These are phyloP conservation scores for Paramecium sonneborni DNA, from an alignment of 73 alveolate genomes.

Conservation along the genomic window DNA sequence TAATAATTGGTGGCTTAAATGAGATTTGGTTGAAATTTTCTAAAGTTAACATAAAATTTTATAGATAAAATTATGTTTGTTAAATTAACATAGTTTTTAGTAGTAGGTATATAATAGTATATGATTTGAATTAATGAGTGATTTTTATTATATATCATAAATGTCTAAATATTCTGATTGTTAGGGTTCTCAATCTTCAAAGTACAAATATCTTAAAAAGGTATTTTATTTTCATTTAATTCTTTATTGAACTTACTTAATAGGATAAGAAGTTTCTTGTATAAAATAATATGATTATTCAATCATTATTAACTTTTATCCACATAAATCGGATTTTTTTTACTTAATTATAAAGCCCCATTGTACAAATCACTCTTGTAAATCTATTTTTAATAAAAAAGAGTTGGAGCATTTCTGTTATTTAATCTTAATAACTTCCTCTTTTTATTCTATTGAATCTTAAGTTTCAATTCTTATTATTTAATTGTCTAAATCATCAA, in stretches of 20 bases:
- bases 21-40: not conserved
- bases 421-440: constrained; percentile 59
- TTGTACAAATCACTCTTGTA: constrained; percentile 96
- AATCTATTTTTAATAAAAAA: constrained; percentile 95
- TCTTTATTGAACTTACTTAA: constrained; percentile 93
- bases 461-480: constrained; percentile 42
- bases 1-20: not conserved
- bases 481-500: not conserved
- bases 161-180: constrained; percentile 49
- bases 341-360: constrained; percentile 91
- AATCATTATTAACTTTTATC: constrained; percentile 25
- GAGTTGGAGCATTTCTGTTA: constrained; percentile 84
- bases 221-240: constrained; percentile 88
- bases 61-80: not conserved
- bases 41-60: not conserved
- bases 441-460: constrained; percentile 52
- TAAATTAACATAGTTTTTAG: too few species aligned
- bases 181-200: constrained; percentile 90
- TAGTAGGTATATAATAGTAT: too few species aligned
- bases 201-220: constrained; percentile 95
- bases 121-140: too few species aligned
- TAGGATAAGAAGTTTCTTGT: constrained; percentile 80
- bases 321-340: constrained; percentile 61
- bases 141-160: too few species aligned
- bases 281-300: not conserved